Base-by-base conservation (phyloP, 805 yeast species). In the Monosporozyma yasuniensis region DNA sequence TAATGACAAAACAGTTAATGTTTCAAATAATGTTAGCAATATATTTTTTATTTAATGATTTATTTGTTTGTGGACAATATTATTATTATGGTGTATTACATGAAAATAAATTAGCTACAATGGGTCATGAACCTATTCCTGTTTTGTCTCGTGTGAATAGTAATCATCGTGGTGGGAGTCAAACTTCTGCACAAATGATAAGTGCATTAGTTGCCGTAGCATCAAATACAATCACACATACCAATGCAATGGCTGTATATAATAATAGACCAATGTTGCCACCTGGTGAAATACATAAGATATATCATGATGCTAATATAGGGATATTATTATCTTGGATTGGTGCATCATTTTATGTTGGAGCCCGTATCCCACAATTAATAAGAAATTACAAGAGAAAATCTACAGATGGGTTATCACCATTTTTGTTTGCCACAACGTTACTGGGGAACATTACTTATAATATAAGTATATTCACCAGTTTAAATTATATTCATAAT, bases 381-480 rank as follows among this genome's bases (percentile, higher is more conserved):
- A 69, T 76, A 61, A 88, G 85, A 64, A 90, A 90, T 67, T 83
- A 79, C 63, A 58, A 70, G 47, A 73, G 96, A 38, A 85, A 86
- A 62, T 86, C 96, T 1, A 93, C 95, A 0, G 83, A 84, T 32
- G 97, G 96, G 2, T 72, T 89, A 2, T 85, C 96, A 1, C 87
- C 95, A 21, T 66, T 85, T 43, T 71, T 89, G 22, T 90, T 90
- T 64, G 78, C 78, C 10, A 79, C 91, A 18, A 95, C 96, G 1
- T 70, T 90, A 42, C 48, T 79, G 22, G 96, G 95, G 3, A 91
- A 91, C 65, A 56, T 81, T 35, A 77, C 88, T 1, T 90, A 91
- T 65, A 79, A 93, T 0, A 56, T 79, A 6, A 84, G 95, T 6
- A 88, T 91, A 25, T 56, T 89, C 41, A 72, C 83, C 1, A 79